phyloP scores from a whole-genome alignment of 352 stramenopile genomes.

The Globisporangium mamillatum region DNA sequence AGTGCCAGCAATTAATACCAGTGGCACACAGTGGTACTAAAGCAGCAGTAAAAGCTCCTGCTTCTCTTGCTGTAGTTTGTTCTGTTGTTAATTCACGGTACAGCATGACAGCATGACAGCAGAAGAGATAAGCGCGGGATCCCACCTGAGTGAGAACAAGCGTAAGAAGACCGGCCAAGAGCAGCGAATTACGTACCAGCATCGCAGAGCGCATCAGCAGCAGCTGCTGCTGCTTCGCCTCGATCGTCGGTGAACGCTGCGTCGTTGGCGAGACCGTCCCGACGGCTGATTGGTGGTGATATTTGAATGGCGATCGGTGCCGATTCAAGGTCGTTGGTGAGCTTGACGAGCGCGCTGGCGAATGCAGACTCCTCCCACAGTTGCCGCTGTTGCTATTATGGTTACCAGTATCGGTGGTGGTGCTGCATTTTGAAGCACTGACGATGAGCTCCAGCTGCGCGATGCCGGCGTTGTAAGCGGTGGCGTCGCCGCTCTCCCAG shows the following conservation, averaged over 20 bases:
- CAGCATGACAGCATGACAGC: neutral
- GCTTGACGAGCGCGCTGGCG: neutral
- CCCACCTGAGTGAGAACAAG: neutral
- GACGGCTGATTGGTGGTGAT: neutral
- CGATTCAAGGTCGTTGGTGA: slow-evolving; percentile 9
- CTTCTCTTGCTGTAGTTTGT: neutral
- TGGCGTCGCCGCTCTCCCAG: slow-evolving; percentile 10
- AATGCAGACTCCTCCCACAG: neutral
- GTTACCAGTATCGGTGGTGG: neutral
- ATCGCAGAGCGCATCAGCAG: slow-evolving; percentile 41
- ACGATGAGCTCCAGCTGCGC: slow-evolving; percentile 6
- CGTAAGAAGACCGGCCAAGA: neutral
- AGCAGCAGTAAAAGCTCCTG: neutral
- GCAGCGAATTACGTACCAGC: slow-evolving; percentile 26
- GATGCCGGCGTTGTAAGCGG: slow-evolving; percentile 7
- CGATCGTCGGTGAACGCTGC: slow-evolving; percentile 21
- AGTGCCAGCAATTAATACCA: neutral
- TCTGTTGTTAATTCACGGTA: neutral
- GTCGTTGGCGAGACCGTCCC: neutral
- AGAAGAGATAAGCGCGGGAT: neutral
- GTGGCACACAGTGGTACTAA: neutral
- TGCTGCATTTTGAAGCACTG: neutral
- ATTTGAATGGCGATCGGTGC: neutral
- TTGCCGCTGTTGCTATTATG: neutral
- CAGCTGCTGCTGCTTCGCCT: slow-evolving; percentile 54